Evolutionary conservation across 371 early-diverging fungal genomes (phyloP), one percentile per base, ranked within the genome.

Genomic region (Rhizopus delemar): DNA sequence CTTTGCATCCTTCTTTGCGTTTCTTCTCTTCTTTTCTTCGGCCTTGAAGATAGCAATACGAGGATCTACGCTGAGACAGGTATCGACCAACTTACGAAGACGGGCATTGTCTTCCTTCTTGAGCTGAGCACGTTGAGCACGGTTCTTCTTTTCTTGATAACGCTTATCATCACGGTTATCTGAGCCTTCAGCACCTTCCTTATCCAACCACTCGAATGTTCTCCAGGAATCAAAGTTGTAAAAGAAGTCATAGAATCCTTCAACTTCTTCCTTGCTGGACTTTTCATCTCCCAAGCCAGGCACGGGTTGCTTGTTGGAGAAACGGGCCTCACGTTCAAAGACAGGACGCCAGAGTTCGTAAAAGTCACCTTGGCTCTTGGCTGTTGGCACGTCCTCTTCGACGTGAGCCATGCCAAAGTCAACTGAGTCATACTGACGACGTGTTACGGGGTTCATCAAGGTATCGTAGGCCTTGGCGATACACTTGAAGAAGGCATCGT

Each of bases 401-500:
- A 78, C 35, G 39, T 76, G 81, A 15, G 86, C 74, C 73, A 86
- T 79, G 62, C 75, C 81, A 56, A 87, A 88, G 82, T 97, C 98
- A 60, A 92, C 90, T 15, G 98, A 97, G 75, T 99, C 99, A 81
- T 91, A 99, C 78, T 97, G 94, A 56, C 91, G 89, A 71, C 98
- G 92, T 75, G 91, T 91, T 56, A 81, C 86, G 28, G 91, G 91
- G 83, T 97, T 95, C 70, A 90, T 88, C 68, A 99, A 82, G 13
- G 95, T 87, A 66, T 98, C 96, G 71, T 89, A 92, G 16, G 99
- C 99, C 84, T 96, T 96, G 70, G 96, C 95, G 65, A 97, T 90
- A 79, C 99, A 98, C 86, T 98, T 98, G 92, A 97, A 98, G 86
- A 95, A 95, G 32, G 89, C 83, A 82, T 98, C 98, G 63, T 95